Percentiles rank a stretch among this genome's conserved stretches.
Conservation (phyloP, 352 stramenopile species). For the Thraustochytrium striatum region DNA sequence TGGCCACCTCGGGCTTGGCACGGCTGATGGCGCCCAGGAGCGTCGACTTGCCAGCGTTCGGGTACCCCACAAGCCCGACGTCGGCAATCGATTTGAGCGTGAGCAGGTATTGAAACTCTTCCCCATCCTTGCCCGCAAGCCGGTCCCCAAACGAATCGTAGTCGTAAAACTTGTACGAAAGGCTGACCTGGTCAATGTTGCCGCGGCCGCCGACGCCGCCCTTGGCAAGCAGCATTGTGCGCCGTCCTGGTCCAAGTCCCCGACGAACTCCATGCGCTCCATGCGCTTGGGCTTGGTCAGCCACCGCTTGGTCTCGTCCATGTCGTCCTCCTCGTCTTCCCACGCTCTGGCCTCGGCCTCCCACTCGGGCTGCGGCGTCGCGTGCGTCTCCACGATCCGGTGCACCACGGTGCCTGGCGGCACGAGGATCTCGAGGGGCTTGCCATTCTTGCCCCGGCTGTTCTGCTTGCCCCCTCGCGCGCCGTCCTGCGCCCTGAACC, state of each 20-base stretch:
- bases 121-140: slow-evolving; percentile 79
- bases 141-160: slow-evolving; percentile 59
- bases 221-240: slow-evolving; percentile 64
- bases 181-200: slow-evolving; percentile 53
- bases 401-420: not conserved
- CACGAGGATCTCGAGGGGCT: slow-evolving; percentile 28
- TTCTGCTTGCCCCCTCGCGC: slow-evolving; percentile 16
- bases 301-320: slow-evolving; percentile 54
- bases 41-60: slow-evolving; percentile 96
- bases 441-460: not conserved
- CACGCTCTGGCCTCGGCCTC: slow-evolving; percentile 64
- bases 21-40: slow-evolving; percentile 85
- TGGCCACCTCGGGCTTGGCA: slow-evolving; percentile 87
- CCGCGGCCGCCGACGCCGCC: slow-evolving; percentile 74
- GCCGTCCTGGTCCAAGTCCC: slow-evolving; percentile 69
- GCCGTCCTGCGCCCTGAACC: slow-evolving; percentile 34
- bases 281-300: slow-evolving; percentile 57
- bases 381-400: not conserved
- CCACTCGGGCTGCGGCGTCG: not conserved
- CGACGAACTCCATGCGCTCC: slow-evolving; percentile 69
- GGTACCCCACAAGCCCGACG: slow-evolving; percentile 95
- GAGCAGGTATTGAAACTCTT: slow-evolving; percentile 88
- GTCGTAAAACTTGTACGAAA: slow-evolving; percentile 53
- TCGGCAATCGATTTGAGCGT: slow-evolving; percentile 97
- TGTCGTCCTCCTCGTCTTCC: slow-evolving; percentile 64